Percentiles rank a stretch among this genome's conserved stretches.
Evolutionary conservation across 805 yeast genomes (phyloP).

Genomic region (Wickerhamomyces queroliae): DNA sequence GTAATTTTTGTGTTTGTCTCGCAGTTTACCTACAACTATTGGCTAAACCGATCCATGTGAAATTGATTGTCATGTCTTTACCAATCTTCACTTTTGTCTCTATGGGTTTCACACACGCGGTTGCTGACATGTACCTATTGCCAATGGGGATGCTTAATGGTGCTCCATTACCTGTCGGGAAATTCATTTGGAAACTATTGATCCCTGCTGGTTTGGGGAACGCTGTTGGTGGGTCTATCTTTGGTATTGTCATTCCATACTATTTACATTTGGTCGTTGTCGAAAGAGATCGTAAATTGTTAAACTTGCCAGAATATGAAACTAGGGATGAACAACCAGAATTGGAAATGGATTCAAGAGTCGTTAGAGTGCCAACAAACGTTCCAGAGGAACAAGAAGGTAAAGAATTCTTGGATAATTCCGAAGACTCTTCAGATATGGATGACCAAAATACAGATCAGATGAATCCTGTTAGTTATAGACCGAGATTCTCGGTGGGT

Average conservation of each 20-base stretch:
- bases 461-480: constrained; percentile 12
- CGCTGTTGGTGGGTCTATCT: constrained; percentile 70
- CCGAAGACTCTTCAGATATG: constrained; percentile 5
- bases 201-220: constrained; percentile 73
- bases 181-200: constrained; percentile 66
- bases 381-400: not conserved
- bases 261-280: constrained; percentile 68
- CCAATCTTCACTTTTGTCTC: constrained; percentile 78
- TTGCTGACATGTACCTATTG: constrained; percentile 74
- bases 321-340: constrained; percentile 80
- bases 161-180: constrained; percentile 56
- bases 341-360: constrained; percentile 71
- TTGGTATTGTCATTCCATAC: constrained; percentile 62
- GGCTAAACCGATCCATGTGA: constrained; percentile 78
- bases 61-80: constrained; percentile 51
- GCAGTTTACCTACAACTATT: constrained; percentile 74
- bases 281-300: constrained; percentile 56
- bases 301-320: constrained; percentile 64
- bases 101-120: constrained; percentile 73
- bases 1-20: constrained; percentile 70
- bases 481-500: constrained; percentile 9
- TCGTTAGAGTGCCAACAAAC: constrained; percentile 48
- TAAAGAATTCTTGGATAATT: constrained; percentile 1
- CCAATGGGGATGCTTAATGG: constrained; percentile 65
- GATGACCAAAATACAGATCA: constrained; percentile 4